A percentile compares a stretch with the other conserved stretches of the same genome.
Evolutionary conservation across 164 flowering plant species (phyloP).

Genomic region (Magnolia changhungtana): DNA sequence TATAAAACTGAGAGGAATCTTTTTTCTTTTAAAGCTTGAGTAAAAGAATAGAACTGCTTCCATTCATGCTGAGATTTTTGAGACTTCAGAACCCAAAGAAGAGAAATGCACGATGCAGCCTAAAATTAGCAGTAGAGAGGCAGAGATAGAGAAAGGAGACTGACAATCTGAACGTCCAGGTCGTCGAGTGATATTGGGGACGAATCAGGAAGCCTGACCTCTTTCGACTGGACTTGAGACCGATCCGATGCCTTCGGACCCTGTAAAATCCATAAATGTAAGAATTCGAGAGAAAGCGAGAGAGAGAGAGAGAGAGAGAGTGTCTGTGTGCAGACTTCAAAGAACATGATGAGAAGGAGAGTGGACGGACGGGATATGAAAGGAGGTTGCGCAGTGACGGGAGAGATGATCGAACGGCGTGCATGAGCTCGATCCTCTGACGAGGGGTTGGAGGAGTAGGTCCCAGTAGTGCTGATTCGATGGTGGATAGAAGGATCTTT

Average conservation of each 20-base stretch:
- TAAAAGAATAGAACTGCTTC: background rate
- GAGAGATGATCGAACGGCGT: conserved; percentile 64
- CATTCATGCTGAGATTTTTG: background rate
- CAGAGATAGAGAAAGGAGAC: conserved; percentile 15
- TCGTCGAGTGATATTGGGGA: conserved; percentile 76
- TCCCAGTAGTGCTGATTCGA: conserved; percentile 61
- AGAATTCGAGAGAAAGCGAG: background rate
- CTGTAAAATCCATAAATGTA: conserved; percentile 28
- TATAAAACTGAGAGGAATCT: background rate
- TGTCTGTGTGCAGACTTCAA: background rate
- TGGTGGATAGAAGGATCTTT: conserved; percentile 53
- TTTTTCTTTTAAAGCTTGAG: background rate
- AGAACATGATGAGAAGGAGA: background rate
- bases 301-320: background rate
- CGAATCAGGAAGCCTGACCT: conserved; percentile 82
- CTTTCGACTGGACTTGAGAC: conserved; percentile 68
- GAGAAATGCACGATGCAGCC: background rate
- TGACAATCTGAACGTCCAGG: conserved; percentile 86
- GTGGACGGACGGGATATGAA: conserved; percentile 53
- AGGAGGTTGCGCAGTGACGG: conserved; percentile 62
- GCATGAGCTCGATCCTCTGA: conserved; percentile 75
- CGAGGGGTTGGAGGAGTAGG: conserved; percentile 69
- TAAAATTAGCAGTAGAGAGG: background rate
- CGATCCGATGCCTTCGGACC: conserved; percentile 81
- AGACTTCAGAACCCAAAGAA: background rate